Evolutionary conservation across 2,329 filamentous ascomycete genomes (phyloP), one percentile per base, ranked within the genome.

Genomic region (Ophiostoma quercus): DNA sequence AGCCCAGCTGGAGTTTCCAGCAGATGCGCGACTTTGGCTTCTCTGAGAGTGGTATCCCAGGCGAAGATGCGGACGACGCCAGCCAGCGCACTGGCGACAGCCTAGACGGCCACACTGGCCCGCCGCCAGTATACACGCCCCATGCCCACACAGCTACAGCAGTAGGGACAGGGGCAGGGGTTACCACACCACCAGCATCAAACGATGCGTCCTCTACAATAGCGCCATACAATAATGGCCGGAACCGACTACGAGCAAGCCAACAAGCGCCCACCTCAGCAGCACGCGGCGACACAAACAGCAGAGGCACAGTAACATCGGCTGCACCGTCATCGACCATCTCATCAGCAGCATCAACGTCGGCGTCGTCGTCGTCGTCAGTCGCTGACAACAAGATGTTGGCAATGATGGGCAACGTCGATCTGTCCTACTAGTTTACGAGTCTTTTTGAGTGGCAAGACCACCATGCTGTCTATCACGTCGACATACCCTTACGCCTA

Each of bases 1-100:
- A 87, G 73, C 89, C 90, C 1, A 88, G 84, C 75, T 90, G 87
- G 87, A 89, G 87, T 75, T 90, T 90, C 79, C 87, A 89, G 76
- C 85, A 89, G 75, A 84, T 90, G 74, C 82, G 87, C 69, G 84
- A 88, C 73, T 83, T 87, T 75, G 85, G 85, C 66, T 87, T 84
- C 78, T 85, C 84, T 7, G 82, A 85, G 14, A 87, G 85, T 74
- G 85, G 80, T 12, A 79, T 85, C 39, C 84, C 82, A 12, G 81
- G 82, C 0, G 74, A 79, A 47, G 80, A 82, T 19, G 66, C 68
- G 22, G 63, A 68, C 57, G 54, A 67, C 66, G 16, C 65, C 41
- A 63, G 43, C 60, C 34, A 65, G 19, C 57, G 12, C 34, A 14
- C 54, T 25, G 57, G 25, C 57, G 47, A 67, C 19, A n/a, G 16